Base-by-base conservation (phyloP, 192 early-diverging fungal genomes). In the Borealophlyctis nickersoniae region DNA sequence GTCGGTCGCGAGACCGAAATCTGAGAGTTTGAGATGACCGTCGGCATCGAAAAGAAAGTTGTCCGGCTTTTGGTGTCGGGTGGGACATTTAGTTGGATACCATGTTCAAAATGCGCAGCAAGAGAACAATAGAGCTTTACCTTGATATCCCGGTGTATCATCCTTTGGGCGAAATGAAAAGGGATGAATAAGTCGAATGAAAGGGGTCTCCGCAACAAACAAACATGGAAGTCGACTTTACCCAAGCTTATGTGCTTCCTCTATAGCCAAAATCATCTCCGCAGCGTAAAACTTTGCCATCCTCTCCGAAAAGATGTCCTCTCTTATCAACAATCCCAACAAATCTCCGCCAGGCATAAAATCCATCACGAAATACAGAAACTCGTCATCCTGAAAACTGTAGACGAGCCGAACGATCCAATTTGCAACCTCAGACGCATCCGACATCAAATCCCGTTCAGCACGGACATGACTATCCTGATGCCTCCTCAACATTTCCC, bases 1-100 rank as follows among this genome's bases (percentile, higher is more conserved):
- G 65, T 87, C 87, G 3, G 85, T 87, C 0, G 87, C 86, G 0
- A 89, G 71, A 27, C 88, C 88, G 62, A 89, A 89, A 61, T 89
- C 88, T 2, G 88, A 81, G 16, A 89, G 67, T 71, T 74, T 80
- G 65, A 89, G 75, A 69, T 89, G 86, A 3, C 88, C 88, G 11
- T 85, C 72, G 2, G 69, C 67, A 67, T 86, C 79, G 63, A 89
- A 86, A 13, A 89, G 63, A 48, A 89, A 86, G 69, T 89, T 89
- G 74, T 89, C 88, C 4, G 88, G 88, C 59, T n/a, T n/a, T n/a
- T n/a, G n/a, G 45, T 48, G n/a, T 48, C n/a, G 45, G 45, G 45
- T 48, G 45, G 11, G 45, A 13, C 9, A n/a, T 48, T n/a, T n/a
- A 48, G 11, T 11, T n/a, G 45, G 45, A 2, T 26, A 29, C 23